phyloP scores from a whole-genome alignment of 169 alveolate species.

The Eimeria brunetti region DNA sequence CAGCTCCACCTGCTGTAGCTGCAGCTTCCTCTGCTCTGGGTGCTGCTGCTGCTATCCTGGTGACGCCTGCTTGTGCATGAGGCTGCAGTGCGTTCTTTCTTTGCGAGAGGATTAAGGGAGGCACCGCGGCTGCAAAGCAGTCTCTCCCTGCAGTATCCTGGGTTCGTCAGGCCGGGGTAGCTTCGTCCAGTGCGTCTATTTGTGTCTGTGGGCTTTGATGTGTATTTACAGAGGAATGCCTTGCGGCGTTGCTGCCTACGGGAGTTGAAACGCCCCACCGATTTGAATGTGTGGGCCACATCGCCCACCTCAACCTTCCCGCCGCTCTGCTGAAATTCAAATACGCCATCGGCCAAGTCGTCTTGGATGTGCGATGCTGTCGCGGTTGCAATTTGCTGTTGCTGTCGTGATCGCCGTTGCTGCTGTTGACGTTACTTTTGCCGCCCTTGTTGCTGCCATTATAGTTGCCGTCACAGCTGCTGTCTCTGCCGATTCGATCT shows the following conservation, averaged over 20 bases:
- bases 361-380: conserved; percentile 86
- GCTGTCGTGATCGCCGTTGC: background rate
- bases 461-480: background rate
- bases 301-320: conserved; percentile 93
- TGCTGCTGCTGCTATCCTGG: background rate
- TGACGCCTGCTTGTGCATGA: background rate
- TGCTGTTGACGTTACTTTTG: background rate
- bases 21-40: background rate
- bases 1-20: background rate
- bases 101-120: background rate
- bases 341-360: conserved; percentile 90
- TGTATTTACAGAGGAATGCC: conserved; percentile 82
- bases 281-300: conserved; percentile 94
- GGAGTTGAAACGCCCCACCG: conserved; percentile 88
- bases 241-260: conserved; percentile 84
- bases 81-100: background rate
- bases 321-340: conserved; percentile 88
- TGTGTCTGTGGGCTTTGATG: background rate
- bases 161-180: background rate
- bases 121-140: background rate
- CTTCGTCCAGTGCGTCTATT: background rate
- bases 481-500: background rate
- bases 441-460: background rate
- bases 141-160: background rate
- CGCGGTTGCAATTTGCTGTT: background rate